Percentiles rank a stretch among this genome's conserved stretches.
Conservation (phyloP, 2,329 filamentous ascomycete species). For the Beauveria sp. region DNA sequence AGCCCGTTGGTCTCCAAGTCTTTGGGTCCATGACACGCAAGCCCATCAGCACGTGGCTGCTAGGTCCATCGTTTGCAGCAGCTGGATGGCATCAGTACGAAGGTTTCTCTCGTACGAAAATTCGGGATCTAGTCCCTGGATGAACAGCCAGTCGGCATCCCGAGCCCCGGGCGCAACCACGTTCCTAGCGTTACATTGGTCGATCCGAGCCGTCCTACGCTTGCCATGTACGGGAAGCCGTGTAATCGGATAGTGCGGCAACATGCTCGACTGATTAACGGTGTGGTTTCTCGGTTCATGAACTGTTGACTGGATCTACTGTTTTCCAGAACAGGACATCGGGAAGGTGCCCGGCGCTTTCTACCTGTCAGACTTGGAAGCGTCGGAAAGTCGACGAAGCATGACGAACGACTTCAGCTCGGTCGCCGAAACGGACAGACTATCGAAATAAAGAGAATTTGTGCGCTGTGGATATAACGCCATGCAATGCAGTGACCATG, state of each 20-base stretch:
- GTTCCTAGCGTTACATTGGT: not conserved
- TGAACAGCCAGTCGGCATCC: not conserved
- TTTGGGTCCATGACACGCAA: not conserved
- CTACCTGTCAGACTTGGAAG: not conserved
- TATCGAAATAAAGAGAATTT: not conserved
- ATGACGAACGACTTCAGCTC: not conserved
- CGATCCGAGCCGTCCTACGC: not conserved
- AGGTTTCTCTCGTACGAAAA: not conserved
- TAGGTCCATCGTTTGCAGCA: not conserved
- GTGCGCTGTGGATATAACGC: not conserved
- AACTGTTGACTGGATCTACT: not conserved
- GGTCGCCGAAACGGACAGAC: not conserved
- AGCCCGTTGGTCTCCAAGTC: not conserved
- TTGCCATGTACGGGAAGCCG: not conserved
- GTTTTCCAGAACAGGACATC: not conserved
- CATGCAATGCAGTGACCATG: not conserved
- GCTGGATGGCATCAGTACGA: not conserved
- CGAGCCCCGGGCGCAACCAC: not conserved
- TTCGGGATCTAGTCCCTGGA: not conserved
- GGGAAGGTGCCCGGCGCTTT: not conserved
- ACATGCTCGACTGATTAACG: not conserved
- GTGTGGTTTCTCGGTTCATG: no score
- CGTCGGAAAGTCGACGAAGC: not conserved
- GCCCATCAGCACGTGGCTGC: not conserved
- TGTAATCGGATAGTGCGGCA: not conserved